These are phyloP conservation scores for Suhomyces xylopsoci DNA, from an alignment of 805 yeast genomes.

Conservation along the genomic window DNA sequence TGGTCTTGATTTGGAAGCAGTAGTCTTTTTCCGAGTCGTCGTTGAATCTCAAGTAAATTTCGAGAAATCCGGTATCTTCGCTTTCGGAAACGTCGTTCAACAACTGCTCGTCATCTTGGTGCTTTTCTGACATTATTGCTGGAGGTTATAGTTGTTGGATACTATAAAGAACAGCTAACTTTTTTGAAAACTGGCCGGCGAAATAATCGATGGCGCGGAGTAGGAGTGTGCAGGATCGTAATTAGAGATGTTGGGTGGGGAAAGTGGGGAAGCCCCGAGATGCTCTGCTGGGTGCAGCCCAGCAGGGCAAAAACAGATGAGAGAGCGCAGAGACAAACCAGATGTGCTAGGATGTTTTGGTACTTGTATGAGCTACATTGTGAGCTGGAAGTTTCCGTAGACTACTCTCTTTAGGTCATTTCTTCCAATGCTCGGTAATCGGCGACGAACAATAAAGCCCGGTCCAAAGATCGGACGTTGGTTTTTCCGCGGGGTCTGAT, in stretches of 20 bases:
- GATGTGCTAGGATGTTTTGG: no score
- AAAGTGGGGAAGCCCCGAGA: neutral
- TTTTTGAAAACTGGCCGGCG: neutral
- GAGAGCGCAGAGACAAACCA: no score
- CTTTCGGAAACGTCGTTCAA: slow-evolving; percentile 22
- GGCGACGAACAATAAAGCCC: neutral
- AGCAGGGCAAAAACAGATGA: no score
- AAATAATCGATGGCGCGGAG: neutral
- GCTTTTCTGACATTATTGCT: neutral
- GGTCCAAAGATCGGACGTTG: neutral
- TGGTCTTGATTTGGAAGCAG: slow-evolving; percentile 70
- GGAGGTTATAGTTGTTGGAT: neutral
- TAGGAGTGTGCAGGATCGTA: neutral
- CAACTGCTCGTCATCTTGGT: slow-evolving; percentile 15
- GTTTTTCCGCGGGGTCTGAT: neutral
- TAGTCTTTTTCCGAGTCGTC: slow-evolving; percentile 85
- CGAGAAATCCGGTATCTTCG: slow-evolving; percentile 33
- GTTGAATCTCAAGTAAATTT: slow-evolving; percentile 75
- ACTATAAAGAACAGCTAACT: neutral
- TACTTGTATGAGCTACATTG: no score
- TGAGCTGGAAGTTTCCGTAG: no score
- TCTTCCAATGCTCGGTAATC: no score
- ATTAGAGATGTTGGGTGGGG: neutral
- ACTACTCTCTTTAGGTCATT: no score
- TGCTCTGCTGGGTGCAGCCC: no score